phyloP scores from a whole-genome alignment of 2,329 filamentous ascomycete genomes.

The Colletotrichum sp. region DNA sequence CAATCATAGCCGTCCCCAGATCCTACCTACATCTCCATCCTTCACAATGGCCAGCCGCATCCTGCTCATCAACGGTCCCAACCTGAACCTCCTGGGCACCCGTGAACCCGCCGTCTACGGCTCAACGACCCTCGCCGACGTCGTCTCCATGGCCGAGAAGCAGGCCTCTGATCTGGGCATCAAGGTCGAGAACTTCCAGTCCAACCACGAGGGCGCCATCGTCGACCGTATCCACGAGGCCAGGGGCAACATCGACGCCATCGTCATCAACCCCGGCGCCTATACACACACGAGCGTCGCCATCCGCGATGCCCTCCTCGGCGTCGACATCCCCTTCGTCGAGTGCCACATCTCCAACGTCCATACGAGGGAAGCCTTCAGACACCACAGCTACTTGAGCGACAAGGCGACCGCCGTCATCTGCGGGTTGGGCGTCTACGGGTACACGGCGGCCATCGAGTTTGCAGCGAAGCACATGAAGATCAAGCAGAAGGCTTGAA shows the following conservation, averaged over 20 bases:
- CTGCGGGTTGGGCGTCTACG: constrained; percentile 68
- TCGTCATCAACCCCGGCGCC: constrained; percentile 78
- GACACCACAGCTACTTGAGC: constrained; percentile 73
- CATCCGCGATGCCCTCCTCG: constrained; percentile 74
- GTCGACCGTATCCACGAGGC: constrained; percentile 76
- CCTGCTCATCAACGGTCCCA: constrained; percentile 81
- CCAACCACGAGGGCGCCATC: constrained; percentile 78
- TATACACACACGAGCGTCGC: constrained; percentile 80
- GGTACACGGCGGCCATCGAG: constrained; percentile 66
- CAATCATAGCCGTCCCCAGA: not conserved
- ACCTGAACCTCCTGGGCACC: constrained; percentile 79
- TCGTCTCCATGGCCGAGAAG: constrained; percentile 52
- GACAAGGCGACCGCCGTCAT: constrained; percentile 80
- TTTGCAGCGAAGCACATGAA: constrained; percentile 53
- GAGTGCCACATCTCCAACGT: constrained; percentile 82
- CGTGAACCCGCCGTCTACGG: constrained; percentile 79
- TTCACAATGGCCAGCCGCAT: constrained; percentile 49
- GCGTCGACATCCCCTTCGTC: constrained; percentile 74
- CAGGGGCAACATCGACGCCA: constrained; percentile 60
- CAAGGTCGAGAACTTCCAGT: constrained; percentile 62
- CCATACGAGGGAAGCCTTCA: constrained; percentile 66
- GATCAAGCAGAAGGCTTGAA: constrained; percentile 29
- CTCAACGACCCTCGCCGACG: constrained; percentile 67
- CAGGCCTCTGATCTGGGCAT: constrained; percentile 54
- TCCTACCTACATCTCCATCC: not conserved